Percentiles rank a stretch among this genome's conserved stretches.
phyloP scores from a whole-genome alignment of 2,329 filamentous ascomycete species.

The Leptographium wingfieldii region DNA sequence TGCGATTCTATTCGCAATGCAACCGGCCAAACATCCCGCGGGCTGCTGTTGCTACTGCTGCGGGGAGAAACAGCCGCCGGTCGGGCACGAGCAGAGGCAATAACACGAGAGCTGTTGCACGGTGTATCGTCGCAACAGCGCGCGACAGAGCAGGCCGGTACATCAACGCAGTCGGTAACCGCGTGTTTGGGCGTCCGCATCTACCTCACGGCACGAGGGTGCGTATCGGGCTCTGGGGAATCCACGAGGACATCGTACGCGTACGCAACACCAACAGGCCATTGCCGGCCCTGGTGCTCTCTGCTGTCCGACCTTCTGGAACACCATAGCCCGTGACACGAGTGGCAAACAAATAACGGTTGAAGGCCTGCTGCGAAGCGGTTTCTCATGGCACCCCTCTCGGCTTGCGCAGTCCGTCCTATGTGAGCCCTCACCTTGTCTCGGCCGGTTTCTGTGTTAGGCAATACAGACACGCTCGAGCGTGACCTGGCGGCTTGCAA shows the following conservation, averaged over 20 bases:
- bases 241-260: background rate
- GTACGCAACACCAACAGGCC: background rate
- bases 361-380: background rate
- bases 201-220: background rate
- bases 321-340: background rate
- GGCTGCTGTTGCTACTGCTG: slow-evolving; percentile 5
- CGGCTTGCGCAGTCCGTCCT: background rate
- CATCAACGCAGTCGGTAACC: background rate
- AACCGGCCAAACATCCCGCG: slow-evolving; percentile 8
- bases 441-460: slow-evolving; percentile 6
- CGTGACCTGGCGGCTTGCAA: background rate
- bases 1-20: slow-evolving; percentile 10
- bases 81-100: background rate
- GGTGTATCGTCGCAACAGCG: background rate
- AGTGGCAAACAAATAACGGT: background rate
- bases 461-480: background rate
- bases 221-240: background rate
- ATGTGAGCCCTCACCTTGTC: slow-evolving; percentile 3
- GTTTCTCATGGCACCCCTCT: background rate
- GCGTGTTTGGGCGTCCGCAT: background rate
- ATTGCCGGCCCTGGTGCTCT: background rate
- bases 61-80: slow-evolving; percentile 2
- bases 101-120: background rate
- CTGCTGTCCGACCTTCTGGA: background rate
- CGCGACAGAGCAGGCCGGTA: background rate